Evolutionary conservation across 2,329 filamentous ascomycete species (phyloP).

Genomic region (Verticillium albo-atrum): DNA sequence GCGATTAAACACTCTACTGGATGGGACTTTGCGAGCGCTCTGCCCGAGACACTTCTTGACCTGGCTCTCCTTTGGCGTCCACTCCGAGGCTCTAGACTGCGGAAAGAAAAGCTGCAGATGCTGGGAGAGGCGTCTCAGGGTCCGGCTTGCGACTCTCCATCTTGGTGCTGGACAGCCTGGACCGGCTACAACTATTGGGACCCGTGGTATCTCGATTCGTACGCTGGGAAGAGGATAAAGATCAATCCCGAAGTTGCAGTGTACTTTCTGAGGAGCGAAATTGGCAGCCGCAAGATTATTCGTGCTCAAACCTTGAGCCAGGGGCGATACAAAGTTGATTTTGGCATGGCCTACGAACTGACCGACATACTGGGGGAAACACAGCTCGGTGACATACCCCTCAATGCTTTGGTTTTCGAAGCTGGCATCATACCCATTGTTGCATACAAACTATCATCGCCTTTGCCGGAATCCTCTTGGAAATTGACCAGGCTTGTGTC

Average conservation of each 20-base stretch:
- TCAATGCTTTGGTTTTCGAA: background rate
- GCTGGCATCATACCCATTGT: background rate
- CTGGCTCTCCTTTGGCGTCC: background rate
- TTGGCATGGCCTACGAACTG: background rate
- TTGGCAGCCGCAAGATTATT: background rate
- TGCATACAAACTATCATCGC: background rate
- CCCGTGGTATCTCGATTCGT: background rate
- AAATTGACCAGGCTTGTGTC: background rate
- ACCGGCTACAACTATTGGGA: background rate
- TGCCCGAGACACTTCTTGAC: background rate
- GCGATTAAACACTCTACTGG: background rate
- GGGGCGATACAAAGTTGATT: background rate
- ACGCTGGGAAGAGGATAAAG: background rate
- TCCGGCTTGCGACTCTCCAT: background rate
- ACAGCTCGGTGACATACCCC: background rate
- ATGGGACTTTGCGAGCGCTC: background rate
- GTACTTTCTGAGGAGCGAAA: background rate
- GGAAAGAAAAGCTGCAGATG: background rate
- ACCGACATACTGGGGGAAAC: background rate
- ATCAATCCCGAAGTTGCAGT: background rate
- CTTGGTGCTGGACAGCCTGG: slow-evolving; percentile 5
- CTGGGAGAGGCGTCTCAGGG: rapidly evolving
- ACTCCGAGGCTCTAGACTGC: background rate
- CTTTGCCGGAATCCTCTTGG: background rate
- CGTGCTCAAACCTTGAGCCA: background rate